phyloP scores from a whole-genome alignment of 257 asterid genomes.

The Solanum pimpinellifolium region DNA sequence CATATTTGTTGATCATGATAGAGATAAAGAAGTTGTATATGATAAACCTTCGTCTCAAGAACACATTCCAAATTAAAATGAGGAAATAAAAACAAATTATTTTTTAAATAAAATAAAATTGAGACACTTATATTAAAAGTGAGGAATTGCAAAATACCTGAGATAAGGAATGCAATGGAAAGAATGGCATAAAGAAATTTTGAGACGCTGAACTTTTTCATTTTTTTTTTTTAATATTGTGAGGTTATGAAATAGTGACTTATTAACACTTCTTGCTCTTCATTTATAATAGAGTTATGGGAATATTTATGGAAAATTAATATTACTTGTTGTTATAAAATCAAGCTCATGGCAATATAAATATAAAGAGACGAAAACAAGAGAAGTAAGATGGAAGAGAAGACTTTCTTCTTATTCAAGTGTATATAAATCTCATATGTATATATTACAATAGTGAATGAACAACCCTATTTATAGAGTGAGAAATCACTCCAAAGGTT shows the following conservation, averaged over 20 bases:
- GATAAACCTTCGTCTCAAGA: neutral
- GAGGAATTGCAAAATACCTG: neutral
- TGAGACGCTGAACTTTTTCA: neutral
- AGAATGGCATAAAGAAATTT: neutral
- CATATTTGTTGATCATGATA: too few species aligned
- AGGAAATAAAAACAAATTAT: too few species aligned
- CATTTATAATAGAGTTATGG: neutral
- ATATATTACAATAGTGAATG: too few species aligned
- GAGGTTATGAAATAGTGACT: neutral
- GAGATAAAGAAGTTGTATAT: neutral
- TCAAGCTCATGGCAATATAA: too few species aligned
- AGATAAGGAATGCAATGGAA: neutral
- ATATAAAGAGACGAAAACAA: too few species aligned
- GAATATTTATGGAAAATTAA: neutral
- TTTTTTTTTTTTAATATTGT: neutral
- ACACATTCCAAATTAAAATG: too few species aligned
- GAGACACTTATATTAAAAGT: neutral
- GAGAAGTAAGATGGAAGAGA: too few species aligned
- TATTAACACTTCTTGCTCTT: neutral
- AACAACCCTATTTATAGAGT: too few species aligned
- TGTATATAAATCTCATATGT: too few species aligned
- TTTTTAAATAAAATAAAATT: too few species aligned
- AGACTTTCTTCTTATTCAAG: too few species aligned
- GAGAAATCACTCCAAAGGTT: too few species aligned
- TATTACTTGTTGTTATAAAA: neutral